Evolutionary conservation across 2,329 filamentous ascomycete species (phyloP).

Genomic region (Colletotrichum lupini): DNA sequence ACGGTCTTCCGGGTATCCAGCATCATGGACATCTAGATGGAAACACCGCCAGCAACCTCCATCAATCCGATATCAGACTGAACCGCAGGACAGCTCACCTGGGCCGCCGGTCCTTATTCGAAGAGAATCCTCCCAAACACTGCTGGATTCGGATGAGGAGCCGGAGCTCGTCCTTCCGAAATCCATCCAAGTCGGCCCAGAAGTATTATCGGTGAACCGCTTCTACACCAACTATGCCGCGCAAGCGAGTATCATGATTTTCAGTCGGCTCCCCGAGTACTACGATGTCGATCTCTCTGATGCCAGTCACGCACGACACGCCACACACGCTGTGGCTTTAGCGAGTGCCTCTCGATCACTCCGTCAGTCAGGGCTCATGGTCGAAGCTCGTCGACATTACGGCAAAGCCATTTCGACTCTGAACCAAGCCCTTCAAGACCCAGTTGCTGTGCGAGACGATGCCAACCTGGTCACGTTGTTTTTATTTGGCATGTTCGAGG

Average conservation of each 20-base stretch:
- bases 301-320: slow-evolving; percentile 21
- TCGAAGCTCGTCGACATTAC: slow-evolving; percentile 12
- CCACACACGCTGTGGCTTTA: slow-evolving; percentile 26
- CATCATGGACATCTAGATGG: slow-evolving; percentile 17
- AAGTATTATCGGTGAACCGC: slow-evolving; percentile 4
- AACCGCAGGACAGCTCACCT: neutral
- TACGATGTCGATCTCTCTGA: slow-evolving; percentile 6
- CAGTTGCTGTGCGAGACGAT: slow-evolving; percentile 1
- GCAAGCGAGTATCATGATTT: slow-evolving; percentile 12
- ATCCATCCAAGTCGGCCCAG: neutral
- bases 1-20: neutral
- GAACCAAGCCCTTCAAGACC: slow-evolving; percentile 1
- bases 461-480: slow-evolving; percentile 25
- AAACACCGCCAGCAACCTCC: slow-evolving; percentile 2
- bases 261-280: slow-evolving; percentile 11
- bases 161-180: neutral
- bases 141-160: neutral
- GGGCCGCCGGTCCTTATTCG: neutral
- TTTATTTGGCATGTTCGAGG: slow-evolving; percentile 28
- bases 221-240: slow-evolving; percentile 19
- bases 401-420: slow-evolving; percentile 16
- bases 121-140: too few species aligned
- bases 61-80: neutral
- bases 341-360: slow-evolving; percentile 21
- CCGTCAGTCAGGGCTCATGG: slow-evolving; percentile 19